Base-by-base conservation (phyloP, 78 protist genomes). In the Diacronema lutheri region DNA sequence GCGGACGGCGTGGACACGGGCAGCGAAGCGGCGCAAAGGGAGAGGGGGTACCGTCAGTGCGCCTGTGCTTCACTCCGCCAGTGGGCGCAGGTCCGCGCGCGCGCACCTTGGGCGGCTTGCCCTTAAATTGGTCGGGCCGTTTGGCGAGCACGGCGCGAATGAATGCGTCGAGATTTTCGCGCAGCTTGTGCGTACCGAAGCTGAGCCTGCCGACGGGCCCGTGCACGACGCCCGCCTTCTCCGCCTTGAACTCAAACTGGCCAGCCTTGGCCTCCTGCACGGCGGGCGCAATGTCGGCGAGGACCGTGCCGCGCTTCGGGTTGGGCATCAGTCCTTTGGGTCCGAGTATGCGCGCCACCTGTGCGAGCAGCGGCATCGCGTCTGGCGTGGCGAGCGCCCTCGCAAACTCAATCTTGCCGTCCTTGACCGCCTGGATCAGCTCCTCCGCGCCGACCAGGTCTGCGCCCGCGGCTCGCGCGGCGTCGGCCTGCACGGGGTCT, bases 251-350 rank as follows among this genome's bases (percentile, higher is more conserved):
- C 71, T 60, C 46, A 12, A 79, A 37, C 60, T 79, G 33, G 50
- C 86, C 86, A 1, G 60, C 76, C 46, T 61, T 81, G 31, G 76
- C 50, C 25, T 1, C 37, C 33, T 26, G 5, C 56, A 81, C 60
- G 13, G 77, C 86, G 26, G 0, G 35, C n/a, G 44, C 77, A 1
- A 81, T 50, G 46, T 81, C 86, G 16, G n/a, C 16, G 4, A n/a
- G 11, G n/a, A 81, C 76, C 6, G 86, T 81, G 60, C 86, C 86
- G 31, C 44, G 76, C 86, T 81, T 81, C 29, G 86, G 76, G 33
- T 41, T 46, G 46, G 86, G 86, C 86, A 81, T 81, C 64, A 81
- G 62, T 10, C 86, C 86, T n/a, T 44, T 35, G 16, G 86, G 86
- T 1, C 86, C 86, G 33, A 76, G 82, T 11, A 56, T 25, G 41